Conservation (phyloP, 1,284 basidiomycete species). For the Trametes polyzona region DNA sequence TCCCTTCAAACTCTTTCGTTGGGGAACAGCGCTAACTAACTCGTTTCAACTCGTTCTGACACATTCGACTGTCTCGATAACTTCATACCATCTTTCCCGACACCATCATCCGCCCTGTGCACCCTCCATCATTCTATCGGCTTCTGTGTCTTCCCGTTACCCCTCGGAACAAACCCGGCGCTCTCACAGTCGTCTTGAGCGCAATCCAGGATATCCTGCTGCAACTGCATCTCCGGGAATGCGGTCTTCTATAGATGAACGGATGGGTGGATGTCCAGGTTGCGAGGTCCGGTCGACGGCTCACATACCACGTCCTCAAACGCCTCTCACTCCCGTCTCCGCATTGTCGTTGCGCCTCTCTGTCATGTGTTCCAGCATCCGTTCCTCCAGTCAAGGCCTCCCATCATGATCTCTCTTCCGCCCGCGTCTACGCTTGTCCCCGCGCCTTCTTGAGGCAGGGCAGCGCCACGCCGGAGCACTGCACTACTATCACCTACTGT, state of each 20-base stretch:
- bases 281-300: constrained; percentile 2
- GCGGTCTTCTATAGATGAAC: constrained; percentile 69
- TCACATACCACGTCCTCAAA: constrained; percentile 25
- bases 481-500: constrained; percentile 27
- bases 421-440: background rate
- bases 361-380: constrained; percentile 18
- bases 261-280: constrained; percentile 3
- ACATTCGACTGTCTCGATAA: background rate
- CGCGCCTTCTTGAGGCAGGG: constrained; percentile 1
- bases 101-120: constrained; percentile 6
- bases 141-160: constrained; percentile 4
- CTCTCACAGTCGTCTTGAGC: constrained; percentile 68
- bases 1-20: background rate
- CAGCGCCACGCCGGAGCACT: constrained; percentile 15
- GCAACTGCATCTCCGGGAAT: constrained; percentile 84
- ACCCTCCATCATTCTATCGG: constrained; percentile 7
- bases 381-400: constrained; percentile 4
- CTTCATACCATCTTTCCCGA: background rate
- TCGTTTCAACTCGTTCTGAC: background rate
- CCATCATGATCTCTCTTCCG: constrained; percentile 20
- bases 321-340: constrained; percentile 2
- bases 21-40: constrained; percentile 15
- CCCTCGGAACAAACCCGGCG: constrained; percentile 5
- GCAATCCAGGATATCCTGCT: constrained; percentile 85
- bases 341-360: constrained; percentile 5